Conservation (phyloP, 2,329 filamentous ascomycete genomes). For the Phaeosphaeria sp. region DNA sequence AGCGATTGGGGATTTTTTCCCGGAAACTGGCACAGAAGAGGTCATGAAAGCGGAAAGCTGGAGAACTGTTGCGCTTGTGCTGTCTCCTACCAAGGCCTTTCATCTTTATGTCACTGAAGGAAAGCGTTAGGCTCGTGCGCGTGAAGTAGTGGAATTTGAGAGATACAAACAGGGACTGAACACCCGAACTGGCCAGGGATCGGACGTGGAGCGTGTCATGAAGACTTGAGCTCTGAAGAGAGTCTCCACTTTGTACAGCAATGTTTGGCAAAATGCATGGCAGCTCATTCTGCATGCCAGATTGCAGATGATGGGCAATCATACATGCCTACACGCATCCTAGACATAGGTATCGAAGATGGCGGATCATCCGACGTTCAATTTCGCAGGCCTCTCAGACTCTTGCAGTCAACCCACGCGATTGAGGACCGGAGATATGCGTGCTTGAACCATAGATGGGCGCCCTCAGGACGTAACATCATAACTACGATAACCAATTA, state of each 20-base stretch:
- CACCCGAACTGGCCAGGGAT: neutral
- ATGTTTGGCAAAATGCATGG: neutral
- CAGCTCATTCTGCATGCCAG: neutral
- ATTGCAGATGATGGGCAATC: too few species aligned
- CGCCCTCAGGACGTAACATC: neutral
- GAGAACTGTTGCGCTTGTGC: too few species aligned
- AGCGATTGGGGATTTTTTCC: too few species aligned
- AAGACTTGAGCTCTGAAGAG: neutral
- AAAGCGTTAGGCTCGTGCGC: too few species aligned
- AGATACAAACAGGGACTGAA: neutral
- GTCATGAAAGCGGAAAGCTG: too few species aligned
- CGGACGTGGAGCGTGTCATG: neutral
- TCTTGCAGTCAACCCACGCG: too few species aligned
- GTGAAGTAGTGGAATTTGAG: too few species aligned
- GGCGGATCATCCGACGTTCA: too few species aligned
- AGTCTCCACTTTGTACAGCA: neutral
- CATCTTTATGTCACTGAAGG: too few species aligned
- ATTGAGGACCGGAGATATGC: conserved; percentile 2
- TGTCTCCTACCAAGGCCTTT: too few species aligned
- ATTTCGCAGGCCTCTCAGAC: too few species aligned
- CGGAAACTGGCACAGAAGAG: too few species aligned
- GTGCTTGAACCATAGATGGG: conserved; percentile 10
- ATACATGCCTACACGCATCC: conserved; percentile 6
- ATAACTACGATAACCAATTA: neutral
- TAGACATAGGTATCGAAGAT: conserved; percentile 8